Evolutionary conservation across 768 basidiomycete genomes (phyloP), one percentile per base, ranked within the genome.

Genomic region (Mycena epipterygia): DNA sequence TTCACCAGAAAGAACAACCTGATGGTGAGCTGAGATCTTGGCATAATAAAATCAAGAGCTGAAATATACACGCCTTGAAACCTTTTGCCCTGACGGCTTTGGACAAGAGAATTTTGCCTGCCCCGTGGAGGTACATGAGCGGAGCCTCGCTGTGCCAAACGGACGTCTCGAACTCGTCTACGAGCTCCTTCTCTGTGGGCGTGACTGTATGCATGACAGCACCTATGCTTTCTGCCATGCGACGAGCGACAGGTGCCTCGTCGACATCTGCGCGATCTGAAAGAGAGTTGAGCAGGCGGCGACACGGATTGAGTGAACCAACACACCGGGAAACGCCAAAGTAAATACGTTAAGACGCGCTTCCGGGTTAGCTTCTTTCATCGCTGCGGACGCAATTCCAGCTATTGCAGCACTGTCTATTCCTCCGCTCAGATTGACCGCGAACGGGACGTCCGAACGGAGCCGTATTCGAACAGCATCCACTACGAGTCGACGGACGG

Each of bases 71-170:
- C 21, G 23, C 63, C 63, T 64, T 64, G 52, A 55, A 64, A 6
- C 63, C 63, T 17, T 33, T 37, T n/a, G 55, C 63, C 16, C 63
- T 27, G 39, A 64, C 63, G 30, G 63, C 63, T 25, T 30, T 64
- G 13, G 63, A 64, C 8, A 64, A 42, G 7, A 64, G 29, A 33
- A 64, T 51, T 30, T 64, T 64, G 5, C 63, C 63, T 16, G 63
- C 63, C 0, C 63, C 63, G 42, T 64, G 63, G 17, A 64, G 48
- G 12, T 51, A 52, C 35, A 51, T 55, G 63, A 51, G 41, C 27
- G 63, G 63, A 32, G 48, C 41, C 52, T 64, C 63, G 19, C 48
- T 52, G 52, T 64, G 52, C 63, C 63, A 64, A n/a, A 64, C 52
- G 5, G 63, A 64, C 0, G 49, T 5, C 63, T 64, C 63, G 41